Percentiles rank a stretch among this genome's conserved stretches.
phyloP scores from a whole-genome alignment of 139 green algal species.

The Tetradesmus lagerheimii region DNA sequence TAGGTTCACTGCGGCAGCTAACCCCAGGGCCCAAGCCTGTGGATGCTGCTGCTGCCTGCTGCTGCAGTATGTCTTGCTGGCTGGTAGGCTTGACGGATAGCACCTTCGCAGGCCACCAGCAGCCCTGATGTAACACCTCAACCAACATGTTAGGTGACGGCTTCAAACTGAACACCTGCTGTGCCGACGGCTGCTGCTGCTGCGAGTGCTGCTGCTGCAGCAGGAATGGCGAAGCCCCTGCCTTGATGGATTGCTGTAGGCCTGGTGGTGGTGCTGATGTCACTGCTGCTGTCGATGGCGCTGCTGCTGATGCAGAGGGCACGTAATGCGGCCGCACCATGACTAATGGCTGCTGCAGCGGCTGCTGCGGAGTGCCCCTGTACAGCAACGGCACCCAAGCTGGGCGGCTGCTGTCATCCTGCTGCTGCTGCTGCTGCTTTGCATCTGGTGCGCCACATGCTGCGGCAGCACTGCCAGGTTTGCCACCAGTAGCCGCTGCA shows the following conservation, averaged over 20 bases:
- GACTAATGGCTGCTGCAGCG: not conserved
- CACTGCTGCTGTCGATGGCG: not conserved
- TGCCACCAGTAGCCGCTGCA: too few relatives aligned
- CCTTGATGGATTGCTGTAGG: too few relatives aligned
- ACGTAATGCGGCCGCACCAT: slow-evolving; percentile 31
- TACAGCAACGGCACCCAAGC: slow-evolving; percentile 38
- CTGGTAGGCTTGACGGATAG: not conserved
- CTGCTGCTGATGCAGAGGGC: slow-evolving; percentile 14
- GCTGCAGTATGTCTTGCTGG: not conserved
- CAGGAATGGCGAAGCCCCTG: not conserved
- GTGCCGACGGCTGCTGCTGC: not conserved
- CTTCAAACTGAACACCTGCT: not conserved
- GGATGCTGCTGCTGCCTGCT: not conserved
- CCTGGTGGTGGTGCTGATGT: not conserved
- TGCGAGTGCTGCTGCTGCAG: slow-evolving; percentile 14
- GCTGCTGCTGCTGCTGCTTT: not conserved
- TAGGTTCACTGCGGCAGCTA: not conserved
- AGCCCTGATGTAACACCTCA: slow-evolving; percentile 23
- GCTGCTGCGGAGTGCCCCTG: not conserved
- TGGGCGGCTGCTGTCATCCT: not conserved
- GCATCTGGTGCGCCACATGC: not conserved
- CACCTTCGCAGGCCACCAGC: slow-evolving; percentile 39
- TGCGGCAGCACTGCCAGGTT: not conserved
- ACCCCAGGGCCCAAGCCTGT: not conserved
- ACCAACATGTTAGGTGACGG: not conserved